These are phyloP conservation scores for Colletotrichum eleusines DNA, from an alignment of 2,329 filamentous ascomycete genomes.

Conservation along the genomic window DNA sequence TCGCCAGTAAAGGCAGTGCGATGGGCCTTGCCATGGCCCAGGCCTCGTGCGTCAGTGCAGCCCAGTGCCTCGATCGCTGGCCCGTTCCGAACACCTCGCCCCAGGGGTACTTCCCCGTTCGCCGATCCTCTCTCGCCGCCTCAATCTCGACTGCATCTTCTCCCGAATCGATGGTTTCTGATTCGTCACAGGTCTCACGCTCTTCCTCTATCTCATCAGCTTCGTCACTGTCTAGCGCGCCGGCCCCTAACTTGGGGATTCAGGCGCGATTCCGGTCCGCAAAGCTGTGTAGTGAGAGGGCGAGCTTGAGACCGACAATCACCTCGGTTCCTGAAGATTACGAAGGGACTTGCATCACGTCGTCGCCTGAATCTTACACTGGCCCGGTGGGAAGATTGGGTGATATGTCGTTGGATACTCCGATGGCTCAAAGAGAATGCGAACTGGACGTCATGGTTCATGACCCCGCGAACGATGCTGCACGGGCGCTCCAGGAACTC, in stretches of 20 bases:
- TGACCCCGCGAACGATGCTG: constrained; percentile 65
- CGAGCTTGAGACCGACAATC: constrained; percentile 64
- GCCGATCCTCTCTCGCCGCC: constrained; percentile 73
- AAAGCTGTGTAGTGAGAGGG: constrained; percentile 70
- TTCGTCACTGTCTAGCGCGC: constrained; percentile 72
- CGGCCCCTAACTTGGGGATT: constrained; percentile 67
- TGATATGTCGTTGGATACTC: constrained; percentile 62
- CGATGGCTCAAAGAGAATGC: constrained; percentile 58
- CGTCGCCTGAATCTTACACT: constrained; percentile 70
- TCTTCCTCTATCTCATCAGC: constrained; percentile 75
- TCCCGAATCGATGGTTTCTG: constrained; percentile 76
- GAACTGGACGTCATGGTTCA: constrained; percentile 58
- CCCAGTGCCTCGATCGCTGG: constrained; percentile 67
- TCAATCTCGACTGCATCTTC: constrained; percentile 73
- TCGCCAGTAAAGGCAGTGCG: constrained; percentile 63
- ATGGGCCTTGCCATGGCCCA: constrained; percentile 73
- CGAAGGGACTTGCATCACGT: constrained; percentile 62
- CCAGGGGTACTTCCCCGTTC: constrained; percentile 61
- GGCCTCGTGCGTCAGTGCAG: constrained; percentile 58
- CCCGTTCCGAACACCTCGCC: constrained; percentile 61
- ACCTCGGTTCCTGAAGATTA: constrained; percentile 70
- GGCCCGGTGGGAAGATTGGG: constrained; percentile 64
- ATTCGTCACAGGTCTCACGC: constrained; percentile 70
- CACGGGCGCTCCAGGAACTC: constrained; percentile 70
- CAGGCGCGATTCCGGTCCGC: constrained; percentile 73